Evolutionary conservation across 1,139 yeast species (phyloP).

Genomic region (Geotrichum citri-aurantii): DNA sequence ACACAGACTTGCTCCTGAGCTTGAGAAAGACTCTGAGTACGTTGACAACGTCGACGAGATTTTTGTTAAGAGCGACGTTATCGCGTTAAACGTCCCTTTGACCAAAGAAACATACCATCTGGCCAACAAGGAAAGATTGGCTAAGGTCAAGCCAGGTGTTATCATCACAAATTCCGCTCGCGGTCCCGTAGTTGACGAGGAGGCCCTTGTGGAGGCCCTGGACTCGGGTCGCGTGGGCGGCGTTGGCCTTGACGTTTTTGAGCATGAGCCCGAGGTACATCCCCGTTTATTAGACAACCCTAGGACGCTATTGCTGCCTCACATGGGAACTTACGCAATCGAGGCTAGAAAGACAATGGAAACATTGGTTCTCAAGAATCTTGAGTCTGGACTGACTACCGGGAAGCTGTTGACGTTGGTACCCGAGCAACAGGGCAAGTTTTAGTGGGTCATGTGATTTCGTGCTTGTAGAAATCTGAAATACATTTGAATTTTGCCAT

Average conservation of each 20-base stretch:
- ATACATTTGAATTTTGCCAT: background rate
- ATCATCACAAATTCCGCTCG: slow-evolving; percentile 60
- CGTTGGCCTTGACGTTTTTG: slow-evolving; percentile 82
- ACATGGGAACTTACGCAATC: slow-evolving; percentile 57
- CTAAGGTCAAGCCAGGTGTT: slow-evolving; percentile 62
- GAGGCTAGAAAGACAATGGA: slow-evolving; percentile 58
- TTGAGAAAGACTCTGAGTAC: slow-evolving; percentile 49
- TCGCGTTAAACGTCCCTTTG: slow-evolving; percentile 61
- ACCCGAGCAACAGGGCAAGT: slow-evolving; percentile 33
- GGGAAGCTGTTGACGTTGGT: slow-evolving; percentile 52
- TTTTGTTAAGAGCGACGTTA: slow-evolving; percentile 49
- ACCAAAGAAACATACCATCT: slow-evolving; percentile 48
- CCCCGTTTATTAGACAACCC: slow-evolving; percentile 34
- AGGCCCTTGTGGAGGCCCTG: slow-evolving; percentile 62
- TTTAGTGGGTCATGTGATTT: background rate
- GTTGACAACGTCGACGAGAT: slow-evolving; percentile 51
- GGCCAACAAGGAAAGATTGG: slow-evolving; percentile 48
- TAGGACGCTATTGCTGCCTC: slow-evolving; percentile 57
- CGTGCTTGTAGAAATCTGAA: background rate
- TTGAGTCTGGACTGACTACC: slow-evolving; percentile 41
- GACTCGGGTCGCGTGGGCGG: slow-evolving; percentile 59
- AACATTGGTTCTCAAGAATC: slow-evolving; percentile 45
- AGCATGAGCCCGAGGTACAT: slow-evolving; percentile 59
- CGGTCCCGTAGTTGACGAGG: slow-evolving; percentile 68
- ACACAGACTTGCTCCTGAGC: slow-evolving; percentile 46